Percentiles rank a stretch among this genome's conserved stretches.
Evolutionary conservation across 805 yeast species (phyloP).

Genomic region (Sungouiella blattae): DNA sequence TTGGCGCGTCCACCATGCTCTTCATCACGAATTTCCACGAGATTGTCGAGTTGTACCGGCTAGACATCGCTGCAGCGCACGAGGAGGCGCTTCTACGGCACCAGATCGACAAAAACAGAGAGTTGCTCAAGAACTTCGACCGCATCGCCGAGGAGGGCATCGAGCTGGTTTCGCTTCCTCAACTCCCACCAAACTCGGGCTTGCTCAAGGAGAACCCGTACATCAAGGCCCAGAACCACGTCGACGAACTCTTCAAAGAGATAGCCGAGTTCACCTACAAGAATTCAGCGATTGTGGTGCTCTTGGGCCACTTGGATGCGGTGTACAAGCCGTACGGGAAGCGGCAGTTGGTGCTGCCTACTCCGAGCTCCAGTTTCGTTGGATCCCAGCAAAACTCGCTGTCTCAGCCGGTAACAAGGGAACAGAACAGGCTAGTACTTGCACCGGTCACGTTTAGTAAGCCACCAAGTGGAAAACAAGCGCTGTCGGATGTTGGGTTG

Average conservation of each 20-base stretch:
- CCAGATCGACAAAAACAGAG: conserved; percentile 26
- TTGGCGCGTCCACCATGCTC: conserved; percentile 15
- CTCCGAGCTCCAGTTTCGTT: background rate
- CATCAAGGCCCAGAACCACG: conserved; percentile 28
- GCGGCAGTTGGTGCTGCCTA: background rate
- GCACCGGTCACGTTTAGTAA: conserved; percentile 10
- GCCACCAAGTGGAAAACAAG: background rate
- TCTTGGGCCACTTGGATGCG: conserved; percentile 31
- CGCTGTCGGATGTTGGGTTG: background rate
- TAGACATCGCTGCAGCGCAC: conserved; percentile 29
- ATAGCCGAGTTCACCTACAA: conserved; percentile 22
- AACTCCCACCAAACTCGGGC: conserved; percentile 27
- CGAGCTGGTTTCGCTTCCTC: conserved; percentile 19
- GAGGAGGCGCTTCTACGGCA: conserved; percentile 31
- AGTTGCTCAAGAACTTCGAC: conserved; percentile 17
- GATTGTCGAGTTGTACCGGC: conserved; percentile 29
- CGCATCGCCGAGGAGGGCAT: conserved; percentile 22
- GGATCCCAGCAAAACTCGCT: background rate
- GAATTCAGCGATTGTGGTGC: conserved; percentile 23
- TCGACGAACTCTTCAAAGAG: conserved; percentile 22
- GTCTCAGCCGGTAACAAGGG: background rate
- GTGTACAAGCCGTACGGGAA: conserved; percentile 12
- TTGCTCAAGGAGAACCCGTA: conserved; percentile 28
- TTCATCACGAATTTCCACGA: conserved; percentile 34
- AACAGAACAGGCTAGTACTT: conserved; percentile 1